Evolutionary conservation across 2,329 filamentous ascomycete genomes (phyloP).

Genomic region (Alternaria hordeiaustralica): DNA sequence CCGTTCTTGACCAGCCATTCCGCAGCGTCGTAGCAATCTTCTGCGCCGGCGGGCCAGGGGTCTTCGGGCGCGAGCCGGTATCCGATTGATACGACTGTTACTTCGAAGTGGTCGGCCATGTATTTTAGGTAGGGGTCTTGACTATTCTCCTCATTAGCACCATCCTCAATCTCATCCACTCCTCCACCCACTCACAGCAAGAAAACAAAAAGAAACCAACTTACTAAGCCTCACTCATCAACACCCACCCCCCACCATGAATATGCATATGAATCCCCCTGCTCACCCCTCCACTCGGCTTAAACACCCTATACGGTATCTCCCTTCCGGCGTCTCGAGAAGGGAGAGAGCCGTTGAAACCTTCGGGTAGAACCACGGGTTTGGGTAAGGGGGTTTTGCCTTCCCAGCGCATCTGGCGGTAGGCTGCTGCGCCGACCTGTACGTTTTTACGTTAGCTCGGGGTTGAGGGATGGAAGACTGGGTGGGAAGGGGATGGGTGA

Average conservation of each 20-base stretch:
- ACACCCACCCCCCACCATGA: constrained; percentile 60
- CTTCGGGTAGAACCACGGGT: constrained; percentile 55
- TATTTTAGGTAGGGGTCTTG: constrained; percentile 58
- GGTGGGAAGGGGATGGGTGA: neutral
- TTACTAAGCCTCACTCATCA: constrained; percentile 48
- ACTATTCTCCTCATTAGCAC: constrained; percentile 19
- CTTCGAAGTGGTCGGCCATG: constrained; percentile 57
- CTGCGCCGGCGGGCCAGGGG: constrained; percentile 60
- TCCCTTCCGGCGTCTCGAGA: constrained; percentile 59
- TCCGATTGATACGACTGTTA: constrained; percentile 62
- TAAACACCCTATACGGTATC: constrained; percentile 62
- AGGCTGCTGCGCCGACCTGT: constrained; percentile 59
- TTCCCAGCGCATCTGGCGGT: constrained; percentile 60
- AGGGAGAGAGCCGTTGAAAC: constrained; percentile 57
- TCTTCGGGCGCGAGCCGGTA: constrained; percentile 67
- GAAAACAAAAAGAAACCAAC: neutral
- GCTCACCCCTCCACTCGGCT: constrained; percentile 54
- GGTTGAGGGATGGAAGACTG: neutral
- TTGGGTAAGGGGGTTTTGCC: constrained; percentile 61
- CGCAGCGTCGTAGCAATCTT: constrained; percentile 65
- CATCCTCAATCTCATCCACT: no score
- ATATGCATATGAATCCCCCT: constrained; percentile 62
- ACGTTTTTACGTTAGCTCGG: no score
- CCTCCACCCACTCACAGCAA: no score
- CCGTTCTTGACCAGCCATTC: constrained; percentile 61